phyloP scores from a whole-genome alignment of 345 rosid species.

The Turritis glabra region DNA sequence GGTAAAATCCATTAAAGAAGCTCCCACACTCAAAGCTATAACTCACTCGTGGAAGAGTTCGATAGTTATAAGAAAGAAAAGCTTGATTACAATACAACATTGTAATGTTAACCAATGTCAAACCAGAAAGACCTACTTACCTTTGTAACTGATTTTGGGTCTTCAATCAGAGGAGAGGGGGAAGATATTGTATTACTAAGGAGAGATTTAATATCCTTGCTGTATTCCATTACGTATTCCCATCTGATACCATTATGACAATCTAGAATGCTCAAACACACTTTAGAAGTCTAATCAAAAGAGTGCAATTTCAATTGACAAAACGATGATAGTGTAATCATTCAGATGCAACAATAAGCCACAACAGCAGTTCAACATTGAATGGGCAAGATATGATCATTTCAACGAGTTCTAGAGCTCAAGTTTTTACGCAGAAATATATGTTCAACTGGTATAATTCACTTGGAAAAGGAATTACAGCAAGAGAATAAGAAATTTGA shows the following conservation, averaged over 20 bases:
- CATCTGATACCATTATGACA: constrained; percentile 51
- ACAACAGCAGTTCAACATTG: background rate
- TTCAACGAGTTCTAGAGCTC: too few species aligned
- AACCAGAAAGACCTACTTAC: constrained; percentile 33
- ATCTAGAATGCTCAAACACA: background rate
- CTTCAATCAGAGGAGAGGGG: constrained; percentile 53
- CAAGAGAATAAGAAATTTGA: background rate
- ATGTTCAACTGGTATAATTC: too few species aligned
- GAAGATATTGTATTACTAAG: constrained; percentile 52
- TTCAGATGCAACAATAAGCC: background rate
- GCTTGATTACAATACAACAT: too few species aligned
- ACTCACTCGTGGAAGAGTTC: background rate
- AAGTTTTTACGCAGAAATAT: too few species aligned
- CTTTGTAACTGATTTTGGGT: constrained; percentile 58
- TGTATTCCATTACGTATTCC: constrained; percentile 89
- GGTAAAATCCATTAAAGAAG: background rate
- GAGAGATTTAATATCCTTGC: constrained; percentile 71
- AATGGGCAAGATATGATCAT: too few species aligned
- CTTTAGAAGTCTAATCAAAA: background rate
- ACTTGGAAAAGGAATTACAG: background rate
- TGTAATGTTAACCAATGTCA: background rate
- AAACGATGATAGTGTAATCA: background rate
- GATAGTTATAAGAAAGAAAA: too few species aligned
- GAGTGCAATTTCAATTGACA: background rate
- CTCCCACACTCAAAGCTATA: constrained; percentile 16